Conservation (phyloP, 306 rosid species). For the Trichosanthes truncata region DNA sequence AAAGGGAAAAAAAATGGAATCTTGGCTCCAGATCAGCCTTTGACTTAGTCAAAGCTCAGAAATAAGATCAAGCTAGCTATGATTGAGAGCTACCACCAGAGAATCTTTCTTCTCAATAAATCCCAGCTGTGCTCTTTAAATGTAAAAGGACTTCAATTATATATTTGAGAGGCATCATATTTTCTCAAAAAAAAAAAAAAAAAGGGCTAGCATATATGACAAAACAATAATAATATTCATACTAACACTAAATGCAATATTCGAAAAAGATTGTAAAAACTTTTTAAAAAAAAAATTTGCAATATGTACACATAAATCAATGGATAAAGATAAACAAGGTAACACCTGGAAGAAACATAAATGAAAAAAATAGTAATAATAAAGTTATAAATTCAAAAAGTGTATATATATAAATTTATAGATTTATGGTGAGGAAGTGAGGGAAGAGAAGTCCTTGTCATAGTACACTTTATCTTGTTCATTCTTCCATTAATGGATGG, state of each 20-base stretch:
- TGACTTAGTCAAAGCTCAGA: constrained; percentile 17
- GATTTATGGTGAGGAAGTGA: not conserved
- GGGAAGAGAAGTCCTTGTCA: not conserved
- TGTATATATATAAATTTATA: too few relatives aligned
- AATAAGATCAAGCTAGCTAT: constrained; percentile 3
- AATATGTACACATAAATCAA: not conserved
- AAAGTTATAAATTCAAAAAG: not conserved
- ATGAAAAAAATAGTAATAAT: not conserved
- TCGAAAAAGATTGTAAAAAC: not conserved
- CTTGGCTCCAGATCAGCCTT: constrained; percentile 8
- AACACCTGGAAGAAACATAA: not conserved
- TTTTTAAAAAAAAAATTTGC: too few relatives aligned
- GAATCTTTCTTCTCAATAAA: constrained; percentile 6
- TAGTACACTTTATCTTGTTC: not conserved
- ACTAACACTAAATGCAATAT: not conserved
- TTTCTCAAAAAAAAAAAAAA: not conserved
- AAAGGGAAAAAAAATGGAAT: not conserved
- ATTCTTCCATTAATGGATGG: not conserved
- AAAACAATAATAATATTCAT: not conserved
- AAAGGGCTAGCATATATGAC: not conserved
- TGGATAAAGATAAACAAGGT: not conserved
- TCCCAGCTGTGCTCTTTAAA: not conserved
- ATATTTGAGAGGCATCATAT: not conserved
- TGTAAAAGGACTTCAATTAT: not conserved
- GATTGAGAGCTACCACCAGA: constrained; percentile 11